Conservation (phyloP, 2,329 filamentous ascomycete species). For the Hymenoscyphus fructigenus region DNA sequence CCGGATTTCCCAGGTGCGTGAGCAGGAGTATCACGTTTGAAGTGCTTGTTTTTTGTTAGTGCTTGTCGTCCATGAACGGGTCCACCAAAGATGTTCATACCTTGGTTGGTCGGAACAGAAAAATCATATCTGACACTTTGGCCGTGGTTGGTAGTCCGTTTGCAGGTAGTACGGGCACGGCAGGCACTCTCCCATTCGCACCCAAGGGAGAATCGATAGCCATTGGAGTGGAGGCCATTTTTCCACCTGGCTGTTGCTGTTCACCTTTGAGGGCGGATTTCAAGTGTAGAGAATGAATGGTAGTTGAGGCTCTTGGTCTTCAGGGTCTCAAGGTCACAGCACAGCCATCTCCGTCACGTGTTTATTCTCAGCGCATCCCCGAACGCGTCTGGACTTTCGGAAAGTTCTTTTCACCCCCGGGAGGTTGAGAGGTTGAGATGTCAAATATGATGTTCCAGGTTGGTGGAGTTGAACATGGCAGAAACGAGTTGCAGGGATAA, state of each 20-base stretch:
- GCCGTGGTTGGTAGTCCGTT: slow-evolving; percentile 41
- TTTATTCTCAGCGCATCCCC: not conserved
- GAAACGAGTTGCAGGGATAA: not conserved
- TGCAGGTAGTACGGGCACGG: slow-evolving; percentile 9
- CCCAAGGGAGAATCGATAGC: slow-evolving; percentile 36
- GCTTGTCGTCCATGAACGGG: not conserved
- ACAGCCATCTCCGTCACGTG: not conserved
- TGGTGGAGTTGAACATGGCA: not conserved
- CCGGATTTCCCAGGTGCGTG: slow-evolving; percentile 38
- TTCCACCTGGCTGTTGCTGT: not conserved
- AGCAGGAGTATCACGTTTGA: slow-evolving; percentile 55
- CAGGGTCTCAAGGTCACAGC: not conserved
- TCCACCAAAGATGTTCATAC: slow-evolving; percentile 44
- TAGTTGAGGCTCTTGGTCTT: not conserved
- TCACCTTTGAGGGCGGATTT: not conserved
- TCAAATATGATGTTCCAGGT: not conserved
- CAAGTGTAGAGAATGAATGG: not conserved
- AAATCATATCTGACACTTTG: slow-evolving; percentile 75
- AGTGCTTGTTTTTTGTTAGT: slow-evolving; percentile 46
- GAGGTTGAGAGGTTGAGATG: not conserved
- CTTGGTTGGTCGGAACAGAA: slow-evolving; percentile 76
- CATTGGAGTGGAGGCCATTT: slow-evolving; percentile 37
- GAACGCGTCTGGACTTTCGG: not conserved
- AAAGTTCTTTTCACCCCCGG: not conserved
- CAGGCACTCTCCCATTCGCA: slow-evolving; percentile 23